phyloP scores from a whole-genome alignment of 805 yeast species.

The Hanseniaspora taiwanica region DNA sequence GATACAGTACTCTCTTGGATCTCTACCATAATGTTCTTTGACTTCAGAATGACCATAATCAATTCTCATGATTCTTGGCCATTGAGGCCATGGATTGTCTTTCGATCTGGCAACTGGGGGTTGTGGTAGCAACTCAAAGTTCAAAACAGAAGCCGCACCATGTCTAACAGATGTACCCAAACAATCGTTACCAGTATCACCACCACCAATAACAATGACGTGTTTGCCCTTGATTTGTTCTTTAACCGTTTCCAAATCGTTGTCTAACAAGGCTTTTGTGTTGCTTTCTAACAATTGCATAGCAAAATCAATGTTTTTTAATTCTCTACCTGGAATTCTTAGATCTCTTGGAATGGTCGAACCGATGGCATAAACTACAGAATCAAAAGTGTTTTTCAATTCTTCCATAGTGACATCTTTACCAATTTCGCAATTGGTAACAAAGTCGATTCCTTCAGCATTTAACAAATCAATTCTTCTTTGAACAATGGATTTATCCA shows the following conservation, averaged over 20 bases:
- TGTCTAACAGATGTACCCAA: constrained; percentile 95
- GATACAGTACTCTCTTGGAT: constrained; percentile 94
- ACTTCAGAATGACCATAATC: constrained; percentile 98
- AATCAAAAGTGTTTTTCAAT: constrained; percentile 53
- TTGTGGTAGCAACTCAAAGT: constrained; percentile 87
- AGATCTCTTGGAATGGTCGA: constrained; percentile 94
- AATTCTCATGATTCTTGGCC: constrained; percentile 96
- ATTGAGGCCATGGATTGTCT: constrained; percentile 99
- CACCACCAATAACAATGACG: constrained; percentile 97
- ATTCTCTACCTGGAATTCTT: constrained; percentile 84
- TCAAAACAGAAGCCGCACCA: constrained; percentile 86
- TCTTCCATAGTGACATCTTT: constrained; percentile 65
- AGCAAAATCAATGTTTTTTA: constrained; percentile 84
- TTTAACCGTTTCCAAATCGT: constrained; percentile 65
- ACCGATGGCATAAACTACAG: constrained; percentile 85
- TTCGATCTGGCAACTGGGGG: constrained; percentile 78
- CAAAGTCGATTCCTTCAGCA: constrained; percentile 79
- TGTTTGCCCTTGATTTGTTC: constrained; percentile 66
- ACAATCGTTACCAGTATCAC: constrained; percentile 99
- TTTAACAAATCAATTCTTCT: constrained; percentile 83
- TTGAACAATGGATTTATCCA: constrained; percentile 84
- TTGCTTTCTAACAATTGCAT: constrained; percentile 83
- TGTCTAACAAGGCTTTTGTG: constrained; percentile 79
- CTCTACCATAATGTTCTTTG: constrained; percentile 86
- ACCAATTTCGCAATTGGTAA: constrained; percentile 70